These are phyloP conservation scores for Septoria linicola DNA, from an alignment of 2,329 filamentous ascomycete species.

Conservation along the genomic window DNA sequence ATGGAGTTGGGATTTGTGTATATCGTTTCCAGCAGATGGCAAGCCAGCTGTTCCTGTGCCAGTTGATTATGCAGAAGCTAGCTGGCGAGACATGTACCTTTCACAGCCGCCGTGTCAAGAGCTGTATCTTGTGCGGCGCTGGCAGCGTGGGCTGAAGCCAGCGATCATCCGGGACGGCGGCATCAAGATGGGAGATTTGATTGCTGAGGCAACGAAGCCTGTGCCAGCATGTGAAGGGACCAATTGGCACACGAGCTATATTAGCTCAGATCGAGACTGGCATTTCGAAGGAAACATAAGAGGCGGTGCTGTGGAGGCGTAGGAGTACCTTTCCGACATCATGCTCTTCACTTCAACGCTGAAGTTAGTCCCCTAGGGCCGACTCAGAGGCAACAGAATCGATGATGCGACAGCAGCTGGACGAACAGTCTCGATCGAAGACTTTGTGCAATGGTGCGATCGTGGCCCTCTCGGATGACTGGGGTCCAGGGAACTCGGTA, in stretches of 20 bases:
- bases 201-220: slow-evolving; percentile 29
- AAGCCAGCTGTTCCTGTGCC: slow-evolving; percentile 24
- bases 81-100: slow-evolving; percentile 39
- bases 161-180: slow-evolving; percentile 32
- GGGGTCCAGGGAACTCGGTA: slow-evolving; percentile 24
- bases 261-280: slow-evolving; percentile 38
- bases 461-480: slow-evolving; percentile 26
- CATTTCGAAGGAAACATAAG: slow-evolving; percentile 39
- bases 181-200: slow-evolving; percentile 38
- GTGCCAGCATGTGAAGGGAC: slow-evolving; percentile 21
- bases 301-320: slow-evolving; percentile 30
- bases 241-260: slow-evolving; percentile 35
- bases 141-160: slow-evolving; percentile 30
- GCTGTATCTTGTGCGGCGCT: slow-evolving; percentile 35
- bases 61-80: slow-evolving; percentile 33
- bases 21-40: slow-evolving; percentile 33
- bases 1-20: slow-evolving; percentile 39
- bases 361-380: background rate
- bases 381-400: slow-evolving; percentile 4
- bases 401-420: slow-evolving; percentile 16
- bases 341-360: slow-evolving; percentile 5
- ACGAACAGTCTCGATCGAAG: slow-evolving; percentile 23
- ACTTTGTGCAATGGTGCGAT: slow-evolving; percentile 21
- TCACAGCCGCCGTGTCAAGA: slow-evolving; percentile 37
- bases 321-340: slow-evolving; percentile 27